Evolutionary conservation across 306 rosid genomes (phyloP), one percentile per base, ranked within the genome.

Genomic region (Sicyos edulis): DNA sequence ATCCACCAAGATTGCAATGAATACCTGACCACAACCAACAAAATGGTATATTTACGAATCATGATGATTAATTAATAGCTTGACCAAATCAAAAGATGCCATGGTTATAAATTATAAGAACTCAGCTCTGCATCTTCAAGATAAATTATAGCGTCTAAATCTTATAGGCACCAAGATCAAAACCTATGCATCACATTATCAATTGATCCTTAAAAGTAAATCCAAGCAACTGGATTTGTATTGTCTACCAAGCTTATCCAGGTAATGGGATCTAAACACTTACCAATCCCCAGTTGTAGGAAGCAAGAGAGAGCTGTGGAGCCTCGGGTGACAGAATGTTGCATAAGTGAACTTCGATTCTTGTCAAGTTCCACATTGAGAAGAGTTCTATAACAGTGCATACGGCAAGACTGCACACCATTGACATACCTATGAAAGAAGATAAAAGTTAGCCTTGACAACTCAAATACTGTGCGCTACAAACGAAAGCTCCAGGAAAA

Each of bases 321-420:
- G 95, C 96, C 82, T 95, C 99, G 6, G 99, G 99, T 40, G 99
- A 95, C 78, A 95, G 78, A 67, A 87, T 72, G 76, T 95, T 91
- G 91, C 99, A 95, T 47, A 95, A 85, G 52, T 76, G 88, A 83
- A 95, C 99, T 85, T 95, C 99, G 50, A 95, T 75, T 86, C 96
- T 83, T 61, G 99, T 95, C 88, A 95, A 84, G 84, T 91, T 95
- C 99, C 99, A 87, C 99, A 95, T 95, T 54, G 99, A 95, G 54
- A 91, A 76, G 71, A 95, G 97, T 76, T 88, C 88, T 10, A 86
- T 55, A 21, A 85, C 12, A 76, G 99, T 91, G 87, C 99, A 87
- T 34, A 26, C 44, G 34, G 82, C 88, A 24, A 84, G 85, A 70
- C 80, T 54, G 77, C 77, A 60, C 68, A 79, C 96, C 85, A 87